A percentile compares a stretch with the other conserved stretches of the same genome.
These are phyloP conservation scores for Lyophyllum atratum DNA, from an alignment of 768 basidiomycete species.

Conservation along the genomic window DNA sequence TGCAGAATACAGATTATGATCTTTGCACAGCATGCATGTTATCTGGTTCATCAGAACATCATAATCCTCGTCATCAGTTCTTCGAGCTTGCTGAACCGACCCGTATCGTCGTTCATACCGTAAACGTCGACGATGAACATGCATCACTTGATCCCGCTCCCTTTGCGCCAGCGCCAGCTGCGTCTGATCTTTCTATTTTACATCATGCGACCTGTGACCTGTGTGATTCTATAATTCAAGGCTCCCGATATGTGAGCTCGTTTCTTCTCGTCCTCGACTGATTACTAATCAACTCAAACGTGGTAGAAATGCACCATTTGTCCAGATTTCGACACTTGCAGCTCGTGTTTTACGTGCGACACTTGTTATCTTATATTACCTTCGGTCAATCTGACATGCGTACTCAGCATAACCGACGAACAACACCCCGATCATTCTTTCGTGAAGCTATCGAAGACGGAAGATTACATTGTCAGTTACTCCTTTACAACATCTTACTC, in stretches of 20 bases:
- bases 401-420: constrained; percentile 57
- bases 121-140: constrained; percentile 45
- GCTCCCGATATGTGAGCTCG: constrained; percentile 63
- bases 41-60: constrained; percentile 48
- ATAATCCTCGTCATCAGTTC: constrained; percentile 71
- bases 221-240: constrained; percentile 71
- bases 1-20: constrained; percentile 61
- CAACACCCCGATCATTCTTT: constrained; percentile 82
- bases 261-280: constrained; percentile 2
- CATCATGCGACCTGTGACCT: constrained; percentile 77
- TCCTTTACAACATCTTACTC: not conserved
- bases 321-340: constrained; percentile 85
- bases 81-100: constrained; percentile 68
- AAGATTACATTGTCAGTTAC: constrained; percentile 59
- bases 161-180: constrained; percentile 12
- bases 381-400: not conserved
- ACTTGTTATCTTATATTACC: not conserved
- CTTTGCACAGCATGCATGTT: constrained; percentile 62
- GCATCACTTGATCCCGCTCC: constrained; percentile 9
- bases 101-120: constrained; percentile 64
- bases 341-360: constrained; percentile 62
- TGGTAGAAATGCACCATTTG: constrained; percentile 75
- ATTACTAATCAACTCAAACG: not conserved
- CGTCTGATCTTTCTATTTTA: constrained; percentile 26
- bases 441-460: constrained; percentile 54